A percentile compares a stretch with the other conserved stretches of the same genome.
Evolutionary conservation across 2,329 filamentous ascomycete species (phyloP).

Genomic region (Aspergillus fumigatus): DNA sequence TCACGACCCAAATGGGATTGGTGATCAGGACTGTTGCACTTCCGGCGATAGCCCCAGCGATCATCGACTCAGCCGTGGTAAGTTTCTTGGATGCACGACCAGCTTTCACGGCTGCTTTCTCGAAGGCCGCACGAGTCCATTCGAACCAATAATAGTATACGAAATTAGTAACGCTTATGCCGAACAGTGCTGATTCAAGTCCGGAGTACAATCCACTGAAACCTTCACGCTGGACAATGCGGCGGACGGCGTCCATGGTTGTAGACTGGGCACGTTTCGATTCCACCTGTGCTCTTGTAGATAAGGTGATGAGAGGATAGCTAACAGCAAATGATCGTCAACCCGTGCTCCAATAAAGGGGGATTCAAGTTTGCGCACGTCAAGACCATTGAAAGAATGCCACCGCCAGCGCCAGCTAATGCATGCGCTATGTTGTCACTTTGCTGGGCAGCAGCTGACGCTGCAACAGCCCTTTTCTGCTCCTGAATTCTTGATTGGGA

Average conservation of each 20-base stretch:
- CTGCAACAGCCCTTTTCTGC: conserved; percentile 37
- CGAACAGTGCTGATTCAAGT: conserved; percentile 89
- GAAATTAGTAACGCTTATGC: conserved; percentile 98
- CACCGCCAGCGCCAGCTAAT: conserved; percentile 85
- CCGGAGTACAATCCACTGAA: conserved; percentile 85
- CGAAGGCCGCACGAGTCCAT: conserved; percentile 87
- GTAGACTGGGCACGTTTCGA: conserved; percentile 85
- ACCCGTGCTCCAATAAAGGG: conserved; percentile 4
- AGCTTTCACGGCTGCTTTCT: conserved; percentile 63
- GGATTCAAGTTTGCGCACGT: conserved; percentile 55
- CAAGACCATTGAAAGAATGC: conserved; percentile 89
- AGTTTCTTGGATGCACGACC: conserved; percentile 75
- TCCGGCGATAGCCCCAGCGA: conserved; percentile 88
- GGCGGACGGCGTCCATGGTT: conserved; percentile 74
- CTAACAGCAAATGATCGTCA: conserved; percentile 42
- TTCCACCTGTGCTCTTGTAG: conserved; percentile 95
- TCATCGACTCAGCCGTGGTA: conserved; percentile 88
- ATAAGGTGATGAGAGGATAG: conserved; percentile 95
- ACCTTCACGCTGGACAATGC: conserved; percentile 89
- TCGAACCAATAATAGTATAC: conserved; percentile 99
- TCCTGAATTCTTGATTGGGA: conserved; percentile 36
- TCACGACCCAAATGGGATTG: conserved; percentile 99
- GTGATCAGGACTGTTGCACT: conserved; percentile 92
- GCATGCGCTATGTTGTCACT: conserved; percentile 97
- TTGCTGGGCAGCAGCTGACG: conserved; percentile 67